Conservation (phyloP, 2,329 filamentous ascomycete genomes). For the Arthrobotrys musiformis region DNA sequence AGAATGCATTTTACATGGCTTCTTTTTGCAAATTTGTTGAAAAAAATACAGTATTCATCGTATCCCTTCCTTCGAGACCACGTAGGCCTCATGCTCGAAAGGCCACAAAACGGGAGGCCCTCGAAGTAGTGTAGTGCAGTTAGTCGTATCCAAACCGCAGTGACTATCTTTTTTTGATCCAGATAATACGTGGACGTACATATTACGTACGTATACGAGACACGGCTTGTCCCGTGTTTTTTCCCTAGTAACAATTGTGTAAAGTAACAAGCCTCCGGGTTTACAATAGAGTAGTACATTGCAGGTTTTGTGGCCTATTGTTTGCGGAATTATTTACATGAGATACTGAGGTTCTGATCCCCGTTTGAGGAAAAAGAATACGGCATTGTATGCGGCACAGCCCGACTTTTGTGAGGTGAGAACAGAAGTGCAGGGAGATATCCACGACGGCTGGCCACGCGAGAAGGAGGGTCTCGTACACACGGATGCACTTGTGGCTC, state of each 20-base stretch:
- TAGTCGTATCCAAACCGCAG: too few species aligned
- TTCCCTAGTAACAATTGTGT: not conserved
- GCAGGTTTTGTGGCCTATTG: not conserved
- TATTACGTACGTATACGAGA: not conserved
- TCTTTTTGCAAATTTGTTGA: too few species aligned
- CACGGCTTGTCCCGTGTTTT: not conserved
- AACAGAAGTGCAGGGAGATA: not conserved
- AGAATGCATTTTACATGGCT: too few species aligned
- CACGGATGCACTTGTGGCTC: not conserved
- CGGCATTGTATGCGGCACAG: conserved; percentile 4
- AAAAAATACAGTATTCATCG: too few species aligned
- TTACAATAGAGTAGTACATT: not conserved
- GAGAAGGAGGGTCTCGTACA: not conserved
- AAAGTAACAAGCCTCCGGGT: not conserved
- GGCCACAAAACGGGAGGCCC: too few species aligned
- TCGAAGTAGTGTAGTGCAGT: too few species aligned
- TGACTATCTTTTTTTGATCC: not conserved
- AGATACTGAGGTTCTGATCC: not conserved
- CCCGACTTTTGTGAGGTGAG: not conserved
- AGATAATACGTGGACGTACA: not conserved
- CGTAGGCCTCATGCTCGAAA: too few species aligned
- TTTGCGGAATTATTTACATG: not conserved
- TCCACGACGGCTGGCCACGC: not conserved
- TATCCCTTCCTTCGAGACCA: too few species aligned
- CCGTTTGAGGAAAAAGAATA: not conserved